phyloP scores from a whole-genome alignment of 176 grass and related monocot species.

The Oryza punctata region DNA sequence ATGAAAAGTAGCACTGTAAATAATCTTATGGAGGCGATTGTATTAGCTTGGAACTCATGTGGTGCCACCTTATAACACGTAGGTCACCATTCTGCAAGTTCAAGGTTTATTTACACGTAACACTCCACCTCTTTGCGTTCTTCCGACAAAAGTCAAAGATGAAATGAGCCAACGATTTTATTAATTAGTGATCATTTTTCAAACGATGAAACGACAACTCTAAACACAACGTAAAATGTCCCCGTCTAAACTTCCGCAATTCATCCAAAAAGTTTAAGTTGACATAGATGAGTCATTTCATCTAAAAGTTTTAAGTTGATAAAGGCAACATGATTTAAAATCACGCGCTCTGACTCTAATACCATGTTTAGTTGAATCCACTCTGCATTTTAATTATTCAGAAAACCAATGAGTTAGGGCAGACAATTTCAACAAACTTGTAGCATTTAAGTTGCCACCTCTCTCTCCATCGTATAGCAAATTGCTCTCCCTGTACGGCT shows the following conservation, averaged over 20 bases:
- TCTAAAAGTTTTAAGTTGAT: background rate
- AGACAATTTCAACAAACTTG: background rate
- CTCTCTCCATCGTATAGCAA: too few relatives aligned
- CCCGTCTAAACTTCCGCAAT: background rate
- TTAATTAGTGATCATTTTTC: background rate
- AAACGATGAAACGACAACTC: background rate
- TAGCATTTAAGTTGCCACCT: background rate
- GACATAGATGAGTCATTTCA: background rate
- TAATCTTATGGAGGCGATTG: background rate
- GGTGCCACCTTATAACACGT: background rate
- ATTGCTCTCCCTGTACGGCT: background rate
- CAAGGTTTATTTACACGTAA: background rate
- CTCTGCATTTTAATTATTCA: too few relatives aligned
- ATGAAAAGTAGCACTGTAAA: background rate
- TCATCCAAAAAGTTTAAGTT: background rate
- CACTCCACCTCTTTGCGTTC: background rate
- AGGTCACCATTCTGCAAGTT: background rate
- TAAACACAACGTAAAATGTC: background rate
- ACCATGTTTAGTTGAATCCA: too few relatives aligned
- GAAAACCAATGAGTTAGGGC: too few relatives aligned
- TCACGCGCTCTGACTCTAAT: too few relatives aligned
- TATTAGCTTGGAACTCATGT: background rate
- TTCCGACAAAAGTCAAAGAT: conserved; percentile 4
- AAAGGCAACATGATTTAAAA: background rate
- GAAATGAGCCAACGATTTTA: background rate